Evolutionary conservation across 2,329 filamentous ascomycete species (phyloP).

Genomic region (Sporothrix globosa): DNA sequence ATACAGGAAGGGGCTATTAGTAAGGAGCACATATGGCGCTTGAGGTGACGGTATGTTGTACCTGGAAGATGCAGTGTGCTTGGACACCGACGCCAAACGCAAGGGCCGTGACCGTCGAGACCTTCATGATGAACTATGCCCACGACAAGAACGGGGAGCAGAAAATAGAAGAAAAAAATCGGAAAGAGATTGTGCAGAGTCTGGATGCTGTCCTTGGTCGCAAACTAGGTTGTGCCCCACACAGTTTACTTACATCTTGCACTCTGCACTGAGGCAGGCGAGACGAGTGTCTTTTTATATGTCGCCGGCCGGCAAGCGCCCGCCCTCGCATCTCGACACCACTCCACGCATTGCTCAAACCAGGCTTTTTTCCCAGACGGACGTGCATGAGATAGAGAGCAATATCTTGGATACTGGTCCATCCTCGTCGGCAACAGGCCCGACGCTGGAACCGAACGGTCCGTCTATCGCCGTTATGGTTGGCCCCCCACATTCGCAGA

Average conservation of each 20-base stretch:
- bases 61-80: slow-evolving; percentile 51
- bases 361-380: slow-evolving; percentile 9
- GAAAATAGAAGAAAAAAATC: neutral
- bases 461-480: neutral
- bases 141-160: neutral
- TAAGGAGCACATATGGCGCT: neutral
- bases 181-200: too few species aligned
- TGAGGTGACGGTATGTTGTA: slow-evolving; percentile 32
- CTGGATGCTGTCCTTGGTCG: neutral
- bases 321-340: neutral
- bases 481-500: neutral
- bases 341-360: neutral
- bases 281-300: slow-evolving; percentile 16
- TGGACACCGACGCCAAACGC: slow-evolving; percentile 46
- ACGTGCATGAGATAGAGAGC: slow-evolving; percentile 10
- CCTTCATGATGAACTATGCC: slow-evolving; percentile 2
- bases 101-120: slow-evolving; percentile 39
- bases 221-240: neutral
- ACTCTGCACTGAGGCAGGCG: neutral
- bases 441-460: slow-evolving; percentile 12
- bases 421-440: neutral
- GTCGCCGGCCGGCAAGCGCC: neutral
- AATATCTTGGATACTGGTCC: neutral
- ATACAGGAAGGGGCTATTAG: neutral
- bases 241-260: too few species aligned